Percentiles rank a stretch among this genome's conserved stretches.
Conservation (phyloP, 345 rosid genomes). For the Dovyalis caffra region DNA sequence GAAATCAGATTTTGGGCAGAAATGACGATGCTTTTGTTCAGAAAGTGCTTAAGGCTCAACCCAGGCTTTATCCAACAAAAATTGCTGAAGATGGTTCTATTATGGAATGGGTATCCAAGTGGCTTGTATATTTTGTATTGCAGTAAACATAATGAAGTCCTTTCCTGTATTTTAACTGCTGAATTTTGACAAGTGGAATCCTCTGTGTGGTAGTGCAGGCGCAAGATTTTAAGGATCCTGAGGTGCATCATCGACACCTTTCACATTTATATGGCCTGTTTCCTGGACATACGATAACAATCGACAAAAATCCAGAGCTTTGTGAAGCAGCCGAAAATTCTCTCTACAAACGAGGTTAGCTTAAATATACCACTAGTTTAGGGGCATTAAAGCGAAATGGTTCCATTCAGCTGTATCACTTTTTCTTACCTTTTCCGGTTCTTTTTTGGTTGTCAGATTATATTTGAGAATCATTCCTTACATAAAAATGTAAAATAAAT, state of each 20-base stretch:
- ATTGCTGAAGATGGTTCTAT: slow-evolving; percentile 70
- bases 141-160: not conserved
- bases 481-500: not conserved
- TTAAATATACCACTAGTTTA: not conserved
- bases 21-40: slow-evolving; percentile 46
- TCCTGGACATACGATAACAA: slow-evolving; percentile 77
- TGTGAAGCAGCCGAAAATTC: slow-evolving; percentile 66
- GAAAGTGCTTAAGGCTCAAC: slow-evolving; percentile 56
- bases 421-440: not conserved
- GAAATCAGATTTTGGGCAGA: slow-evolving; percentile 60
- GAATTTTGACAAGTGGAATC: not conserved
- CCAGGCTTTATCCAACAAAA: slow-evolving; percentile 64
- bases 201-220: slow-evolving; percentile 35
- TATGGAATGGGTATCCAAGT: slow-evolving; percentile 81
- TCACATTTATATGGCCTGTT: slow-evolving; percentile 92
- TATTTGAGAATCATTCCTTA: not conserved
- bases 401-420: not conserved
- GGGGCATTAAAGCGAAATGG: not conserved
- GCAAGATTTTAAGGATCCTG: slow-evolving; percentile 79
- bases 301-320: slow-evolving; percentile 61
- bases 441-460: not conserved
- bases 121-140: not conserved
- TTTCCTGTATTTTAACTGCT: not conserved
- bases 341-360: slow-evolving; percentile 75
- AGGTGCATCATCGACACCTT: slow-evolving; percentile 78